Evolutionary conservation across 805 yeast genomes (phyloP).

Genomic region (Metschnikowia similis): DNA sequence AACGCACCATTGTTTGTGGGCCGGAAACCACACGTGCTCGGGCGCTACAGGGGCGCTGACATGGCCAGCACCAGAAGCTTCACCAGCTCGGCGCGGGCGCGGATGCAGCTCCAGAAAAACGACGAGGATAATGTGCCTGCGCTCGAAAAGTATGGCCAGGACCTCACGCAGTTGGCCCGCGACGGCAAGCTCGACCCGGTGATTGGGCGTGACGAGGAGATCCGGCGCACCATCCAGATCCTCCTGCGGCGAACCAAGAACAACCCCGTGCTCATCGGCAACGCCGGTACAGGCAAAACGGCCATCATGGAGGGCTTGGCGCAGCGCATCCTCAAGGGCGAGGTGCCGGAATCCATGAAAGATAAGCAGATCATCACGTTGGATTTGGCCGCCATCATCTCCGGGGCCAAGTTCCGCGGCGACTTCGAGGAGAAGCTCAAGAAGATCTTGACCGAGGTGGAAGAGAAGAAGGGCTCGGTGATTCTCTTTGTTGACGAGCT

Average conservation of each 20-base stretch:
- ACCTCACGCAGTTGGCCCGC: slow-evolving; percentile 79
- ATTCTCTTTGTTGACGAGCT: slow-evolving; percentile 88
- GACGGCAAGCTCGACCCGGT: slow-evolving; percentile 95
- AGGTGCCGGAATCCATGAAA: slow-evolving; percentile 92
- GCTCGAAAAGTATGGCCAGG: slow-evolving; percentile 77
- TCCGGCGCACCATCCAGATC: slow-evolving; percentile 87
- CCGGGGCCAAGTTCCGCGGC: slow-evolving; percentile 95
- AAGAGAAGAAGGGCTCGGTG: slow-evolving; percentile 67
- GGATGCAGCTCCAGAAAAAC: slow-evolving; percentile 36
- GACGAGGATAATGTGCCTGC: slow-evolving; percentile 61
- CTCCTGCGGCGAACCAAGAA: slow-evolving; percentile 90
- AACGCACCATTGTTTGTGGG: no score
- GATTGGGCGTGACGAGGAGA: slow-evolving; percentile 95
- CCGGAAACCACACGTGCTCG: no score
- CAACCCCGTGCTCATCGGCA: slow-evolving; percentile 91
- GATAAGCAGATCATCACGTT: slow-evolving; percentile 77
- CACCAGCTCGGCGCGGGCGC: slow-evolving; percentile 19
- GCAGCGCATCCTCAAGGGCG: slow-evolving; percentile 84
- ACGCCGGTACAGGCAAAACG: slow-evolving; percentile 98
- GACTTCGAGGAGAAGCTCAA: slow-evolving; percentile 92
- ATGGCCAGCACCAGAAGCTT: slow-evolving; percentile 7
- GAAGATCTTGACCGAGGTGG: slow-evolving; percentile 75
- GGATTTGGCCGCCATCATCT: slow-evolving; percentile 83
- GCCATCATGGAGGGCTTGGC: slow-evolving; percentile 96
- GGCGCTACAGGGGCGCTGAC: no score